These are phyloP conservation scores for Crataegus laevigata DNA, from an alignment of 306 rosid genomes.

Conservation along the genomic window DNA sequence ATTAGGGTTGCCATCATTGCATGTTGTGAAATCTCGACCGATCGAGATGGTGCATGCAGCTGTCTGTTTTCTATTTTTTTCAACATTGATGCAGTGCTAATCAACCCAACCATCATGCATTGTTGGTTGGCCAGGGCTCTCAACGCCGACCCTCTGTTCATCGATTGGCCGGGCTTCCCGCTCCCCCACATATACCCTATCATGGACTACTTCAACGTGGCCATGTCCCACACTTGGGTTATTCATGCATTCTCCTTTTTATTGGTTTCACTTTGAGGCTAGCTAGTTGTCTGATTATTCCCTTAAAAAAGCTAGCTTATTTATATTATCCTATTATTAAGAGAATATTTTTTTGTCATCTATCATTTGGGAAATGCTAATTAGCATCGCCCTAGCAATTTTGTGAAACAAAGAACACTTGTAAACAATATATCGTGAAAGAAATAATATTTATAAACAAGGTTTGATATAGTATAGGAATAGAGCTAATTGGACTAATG, in stretches of 20 bases:
- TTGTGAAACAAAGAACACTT: not conserved
- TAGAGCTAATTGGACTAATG: not conserved
- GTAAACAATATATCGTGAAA: not conserved
- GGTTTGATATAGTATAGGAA: not conserved
- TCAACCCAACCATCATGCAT: not conserved
- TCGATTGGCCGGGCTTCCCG: slow-evolving; percentile 1
- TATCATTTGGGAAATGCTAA: not conserved
- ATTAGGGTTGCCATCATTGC: not conserved
- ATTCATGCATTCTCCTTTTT: not conserved
- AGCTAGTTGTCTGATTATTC: slow-evolving; percentile 1
- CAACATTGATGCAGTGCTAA: not conserved
- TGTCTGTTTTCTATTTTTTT: not conserved
- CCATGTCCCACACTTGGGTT: slow-evolving; percentile 19
- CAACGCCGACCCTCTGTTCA: slow-evolving; percentile 30
- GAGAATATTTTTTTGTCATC: not conserved
- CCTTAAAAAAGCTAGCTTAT: not conserved
- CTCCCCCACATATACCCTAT: slow-evolving; percentile 6
- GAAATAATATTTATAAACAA: not conserved
- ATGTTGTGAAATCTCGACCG: not conserved
- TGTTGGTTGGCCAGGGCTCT: slow-evolving; percentile 36
- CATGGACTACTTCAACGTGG: slow-evolving; percentile 19
- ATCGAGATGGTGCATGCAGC: not conserved
- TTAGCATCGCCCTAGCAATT: not conserved
- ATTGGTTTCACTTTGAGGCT: not conserved
- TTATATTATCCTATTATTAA: not conserved